phyloP scores from a whole-genome alignment of 768 basidiomycete species.

The Lentinula raphanica region DNA sequence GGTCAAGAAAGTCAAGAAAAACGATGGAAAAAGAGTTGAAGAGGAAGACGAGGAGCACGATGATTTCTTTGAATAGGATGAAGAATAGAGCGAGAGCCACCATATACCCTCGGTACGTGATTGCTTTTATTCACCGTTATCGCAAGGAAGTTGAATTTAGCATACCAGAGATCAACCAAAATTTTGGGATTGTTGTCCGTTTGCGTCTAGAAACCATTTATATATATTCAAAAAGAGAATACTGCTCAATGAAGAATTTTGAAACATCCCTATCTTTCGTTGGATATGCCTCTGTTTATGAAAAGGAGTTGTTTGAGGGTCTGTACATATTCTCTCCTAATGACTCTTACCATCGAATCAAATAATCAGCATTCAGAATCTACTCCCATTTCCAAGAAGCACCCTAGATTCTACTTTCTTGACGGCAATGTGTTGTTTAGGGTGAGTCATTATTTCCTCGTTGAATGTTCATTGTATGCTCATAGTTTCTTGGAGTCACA shows the following conservation, averaged over 20 bases:
- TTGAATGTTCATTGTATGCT: not conserved
- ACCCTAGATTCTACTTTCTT: conserved; percentile 24
- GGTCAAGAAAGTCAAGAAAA: not conserved
- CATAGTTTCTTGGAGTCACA: conserved; percentile 14
- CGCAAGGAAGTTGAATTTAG: too few relatives aligned
- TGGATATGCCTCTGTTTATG: not conserved
- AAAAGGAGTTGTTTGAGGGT: not conserved
- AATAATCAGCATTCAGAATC: not conserved
- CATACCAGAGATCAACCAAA: too few relatives aligned
- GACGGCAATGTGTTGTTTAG: conserved; percentile 29
- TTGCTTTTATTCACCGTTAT: too few relatives aligned
- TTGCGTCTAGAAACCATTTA: too few relatives aligned
- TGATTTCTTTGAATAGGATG: conserved; percentile 4
- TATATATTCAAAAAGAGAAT: too few relatives aligned
- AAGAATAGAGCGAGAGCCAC: not conserved
- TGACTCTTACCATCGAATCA: not conserved
- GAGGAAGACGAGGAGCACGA: not conserved
- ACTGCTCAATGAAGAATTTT: too few relatives aligned
- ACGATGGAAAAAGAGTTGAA: not conserved
- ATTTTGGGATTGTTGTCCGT: too few relatives aligned
- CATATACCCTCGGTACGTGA: too few relatives aligned
- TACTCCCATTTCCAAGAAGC: conserved; percentile 9
- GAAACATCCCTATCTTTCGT: too few relatives aligned
- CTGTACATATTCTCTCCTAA: not conserved
- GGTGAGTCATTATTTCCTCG: conserved; percentile 11